Conservation (phyloP, 305 asterid species). For the Salvia sclarea region DNA sequence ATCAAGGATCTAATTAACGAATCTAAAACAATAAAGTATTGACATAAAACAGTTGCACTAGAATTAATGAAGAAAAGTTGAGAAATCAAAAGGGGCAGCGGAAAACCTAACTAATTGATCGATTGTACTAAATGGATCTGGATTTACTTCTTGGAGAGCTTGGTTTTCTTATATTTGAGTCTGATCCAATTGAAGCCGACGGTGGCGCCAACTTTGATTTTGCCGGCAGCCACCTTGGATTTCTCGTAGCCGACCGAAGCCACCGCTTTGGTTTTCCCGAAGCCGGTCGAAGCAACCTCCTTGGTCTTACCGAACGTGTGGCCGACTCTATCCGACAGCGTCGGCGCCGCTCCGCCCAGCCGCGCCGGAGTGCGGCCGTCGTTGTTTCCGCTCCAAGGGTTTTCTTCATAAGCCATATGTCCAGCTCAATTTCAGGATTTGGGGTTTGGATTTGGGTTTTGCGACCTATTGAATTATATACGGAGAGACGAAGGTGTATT, state of each 20-base stretch:
- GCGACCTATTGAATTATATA: not conserved
- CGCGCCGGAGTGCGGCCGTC: slow-evolving; percentile 10
- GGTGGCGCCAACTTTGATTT: slow-evolving; percentile 55
- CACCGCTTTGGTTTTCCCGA: slow-evolving; percentile 47
- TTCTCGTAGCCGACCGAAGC: slow-evolving; percentile 45
- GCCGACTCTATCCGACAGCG: slow-evolving; percentile 44
- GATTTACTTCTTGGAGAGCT: slow-evolving; percentile 41
- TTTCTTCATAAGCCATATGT: slow-evolving; percentile 26
- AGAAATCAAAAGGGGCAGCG: not conserved
- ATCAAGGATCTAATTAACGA: not conserved
- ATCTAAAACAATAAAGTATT: not conserved
- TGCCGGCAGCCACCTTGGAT: slow-evolving; percentile 49
- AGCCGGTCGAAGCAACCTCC: slow-evolving; percentile 50
- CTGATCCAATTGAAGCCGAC: slow-evolving; percentile 69
- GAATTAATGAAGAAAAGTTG: not conserved
- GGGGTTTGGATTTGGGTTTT: not conserved
- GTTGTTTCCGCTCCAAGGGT: slow-evolving; percentile 28
- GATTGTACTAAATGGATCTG: not conserved
- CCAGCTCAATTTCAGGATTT: not conserved
- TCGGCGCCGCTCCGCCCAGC: slow-evolving; percentile 38
- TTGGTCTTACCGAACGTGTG: slow-evolving; percentile 46
- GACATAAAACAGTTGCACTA: not conserved
- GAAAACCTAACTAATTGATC: not conserved
- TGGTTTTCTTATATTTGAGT: slow-evolving; percentile 52
- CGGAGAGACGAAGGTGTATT: not conserved